phyloP scores from a whole-genome alignment of 768 basidiomycete species.

The Mycena rosella region DNA sequence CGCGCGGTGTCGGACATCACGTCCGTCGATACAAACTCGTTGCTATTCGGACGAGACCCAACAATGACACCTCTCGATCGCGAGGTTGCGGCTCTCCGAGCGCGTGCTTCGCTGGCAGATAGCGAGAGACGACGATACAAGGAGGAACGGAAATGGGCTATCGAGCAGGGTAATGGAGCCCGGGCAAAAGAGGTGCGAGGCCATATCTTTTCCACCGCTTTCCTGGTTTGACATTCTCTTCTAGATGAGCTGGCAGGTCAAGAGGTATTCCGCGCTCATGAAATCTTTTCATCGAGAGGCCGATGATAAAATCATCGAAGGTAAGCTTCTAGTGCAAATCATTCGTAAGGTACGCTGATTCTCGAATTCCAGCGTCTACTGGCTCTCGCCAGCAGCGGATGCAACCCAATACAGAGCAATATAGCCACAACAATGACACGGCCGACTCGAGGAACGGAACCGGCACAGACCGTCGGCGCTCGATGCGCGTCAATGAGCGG shows the following conservation, averaged over 20 bases:
- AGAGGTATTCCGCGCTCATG: slow-evolving; percentile 83
- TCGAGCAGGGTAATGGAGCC: slow-evolving; percentile 80
- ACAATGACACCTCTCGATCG: slow-evolving; percentile 73
- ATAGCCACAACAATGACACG: slow-evolving; percentile 12
- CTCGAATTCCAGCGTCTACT: slow-evolving; percentile 13
- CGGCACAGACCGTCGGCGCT: slow-evolving; percentile 19
- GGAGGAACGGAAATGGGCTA: slow-evolving; percentile 91
- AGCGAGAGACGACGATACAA: slow-evolving; percentile 85
- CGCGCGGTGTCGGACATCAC: slow-evolving; percentile 67
- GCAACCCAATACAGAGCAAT: slow-evolving; percentile 11
- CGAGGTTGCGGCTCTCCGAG: slow-evolving; percentile 80
- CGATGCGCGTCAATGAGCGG: slow-evolving; percentile 32
- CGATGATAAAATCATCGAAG: slow-evolving; percentile 74
- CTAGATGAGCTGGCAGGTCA: slow-evolving; percentile 88
- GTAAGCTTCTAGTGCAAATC: slow-evolving; percentile 50
- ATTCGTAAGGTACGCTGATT: neutral
- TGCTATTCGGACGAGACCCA: slow-evolving; percentile 68
- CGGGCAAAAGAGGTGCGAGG: slow-evolving; percentile 58
- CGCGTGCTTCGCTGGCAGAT: slow-evolving; percentile 84
- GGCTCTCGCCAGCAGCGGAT: slow-evolving; percentile 22
- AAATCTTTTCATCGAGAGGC: slow-evolving; percentile 87
- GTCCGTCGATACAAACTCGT: slow-evolving; percentile 79
- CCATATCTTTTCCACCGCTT: neutral
- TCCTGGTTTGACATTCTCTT: slow-evolving; percentile 36
- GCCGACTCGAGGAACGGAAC: slow-evolving; percentile 14